Evolutionary conservation across 2,329 filamentous ascomycete species (phyloP), one percentile per base, ranked within the genome.

Genomic region (Dothistroma pini): DNA sequence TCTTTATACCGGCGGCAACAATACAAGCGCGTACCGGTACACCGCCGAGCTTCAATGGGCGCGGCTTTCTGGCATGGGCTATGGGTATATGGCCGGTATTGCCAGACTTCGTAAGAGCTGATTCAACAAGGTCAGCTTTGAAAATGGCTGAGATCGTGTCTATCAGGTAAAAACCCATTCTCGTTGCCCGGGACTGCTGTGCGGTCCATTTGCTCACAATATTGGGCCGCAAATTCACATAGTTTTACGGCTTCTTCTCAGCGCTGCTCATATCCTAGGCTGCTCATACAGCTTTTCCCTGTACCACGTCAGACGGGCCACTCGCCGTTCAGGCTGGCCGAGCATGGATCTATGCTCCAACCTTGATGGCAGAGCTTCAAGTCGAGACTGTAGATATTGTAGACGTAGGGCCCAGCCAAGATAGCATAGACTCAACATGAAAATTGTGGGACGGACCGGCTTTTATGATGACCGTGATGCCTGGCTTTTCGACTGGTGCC

Each of bases 1-100:
- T 54, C n/a, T 68, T 50, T 66, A 66, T 49, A 64, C 50, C 25
- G 6, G 3, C 25, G 61, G 59, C 21, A 63, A 61, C 8, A 50
- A 9, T 32, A 56, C 57, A 2, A 63, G 61, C 56, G 56, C 62
- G 2, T 69, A 68, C 31, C 68, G 66, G 65, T 67, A 63, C 47
- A 56, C 19, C 7, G 38, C 29, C 4, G 67, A n/a, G 67, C 4
- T 62, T 66, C 54, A 69, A 69, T 41, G 65, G 64, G 61, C 59
- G 67, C n/a, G 67, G 62, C 12, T 58, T 66, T 32, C 38, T 58
- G 8, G 63, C 67, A 0, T 68, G 64, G 61, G 34, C 41, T 6
- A 63, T 67, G 11, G 65, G 57, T 4, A 64, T 62, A 29, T 59
- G 52, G 57, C 59, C 61, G 9, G 52, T 63, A 9, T 29, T 67